Conservation (phyloP, 306 rosid species). For the Trifolium pratense region DNA sequence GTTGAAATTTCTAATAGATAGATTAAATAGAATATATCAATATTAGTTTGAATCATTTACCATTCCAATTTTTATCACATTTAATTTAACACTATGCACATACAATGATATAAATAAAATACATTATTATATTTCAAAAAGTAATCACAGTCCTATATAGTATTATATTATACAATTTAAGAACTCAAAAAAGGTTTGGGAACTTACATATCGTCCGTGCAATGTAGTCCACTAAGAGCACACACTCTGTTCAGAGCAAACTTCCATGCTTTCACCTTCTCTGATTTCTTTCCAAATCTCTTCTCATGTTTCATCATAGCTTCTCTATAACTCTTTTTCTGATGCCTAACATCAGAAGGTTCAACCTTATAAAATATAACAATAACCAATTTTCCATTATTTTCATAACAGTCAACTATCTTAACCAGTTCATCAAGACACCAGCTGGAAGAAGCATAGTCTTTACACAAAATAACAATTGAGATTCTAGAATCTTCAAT, state of each 20-base stretch:
- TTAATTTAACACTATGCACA: too few relatives aligned
- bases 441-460: constrained; percentile 17
- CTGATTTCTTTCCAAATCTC: background rate
- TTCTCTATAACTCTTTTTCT: background rate
- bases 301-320: background rate
- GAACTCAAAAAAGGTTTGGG: too few relatives aligned
- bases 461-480: background rate
- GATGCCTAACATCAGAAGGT: background rate
- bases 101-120: too few relatives aligned
- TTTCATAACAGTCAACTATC: background rate
- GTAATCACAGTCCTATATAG: too few relatives aligned
- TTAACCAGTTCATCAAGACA: constrained; percentile 11
- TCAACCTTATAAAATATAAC: background rate
- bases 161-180: too few relatives aligned
- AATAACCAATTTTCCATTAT: background rate
- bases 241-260: constrained; percentile 2
- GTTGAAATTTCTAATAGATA: too few relatives aligned
- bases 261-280: constrained; percentile 30
- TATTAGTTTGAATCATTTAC: too few relatives aligned
- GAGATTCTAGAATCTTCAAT: constrained; percentile 1
- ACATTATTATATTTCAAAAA: too few relatives aligned
- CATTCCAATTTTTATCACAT: too few relatives aligned
- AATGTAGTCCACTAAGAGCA: background rate
- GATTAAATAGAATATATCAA: too few relatives aligned
- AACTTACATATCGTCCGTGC: background rate